These are phyloP conservation scores for Alternaria tenuissima DNA, from an alignment of 2,329 filamentous ascomycete genomes.

Conservation along the genomic window DNA sequence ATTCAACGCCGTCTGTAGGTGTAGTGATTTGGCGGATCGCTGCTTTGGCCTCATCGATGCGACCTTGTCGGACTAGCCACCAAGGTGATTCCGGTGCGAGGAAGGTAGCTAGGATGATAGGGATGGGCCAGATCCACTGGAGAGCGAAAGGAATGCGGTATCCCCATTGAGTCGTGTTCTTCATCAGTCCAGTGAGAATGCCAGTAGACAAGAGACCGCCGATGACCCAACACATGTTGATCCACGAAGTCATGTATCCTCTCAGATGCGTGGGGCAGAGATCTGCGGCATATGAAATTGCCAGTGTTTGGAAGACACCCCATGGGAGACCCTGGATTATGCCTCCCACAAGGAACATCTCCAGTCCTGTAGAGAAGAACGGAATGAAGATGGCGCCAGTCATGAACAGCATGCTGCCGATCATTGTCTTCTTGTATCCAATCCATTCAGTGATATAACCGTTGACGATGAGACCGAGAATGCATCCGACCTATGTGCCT, in stretches of 20 bases:
- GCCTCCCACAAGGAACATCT: conserved; percentile 67
- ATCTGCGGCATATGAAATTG: conserved; percentile 47
- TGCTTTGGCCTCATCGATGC: conserved; percentile 69
- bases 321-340: conserved; percentile 57
- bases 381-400: conserved; percentile 36
- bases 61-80: conserved; percentile 60
- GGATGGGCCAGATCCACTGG: conserved; percentile 78
- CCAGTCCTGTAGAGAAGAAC: conserved; percentile 48
- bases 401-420: conserved; percentile 35
- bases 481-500: conserved; percentile 47
- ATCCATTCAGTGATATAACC: conserved; percentile 54
- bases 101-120: conserved; percentile 69
- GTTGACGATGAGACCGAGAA: conserved; percentile 54
- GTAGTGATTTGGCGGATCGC: conserved; percentile 71
- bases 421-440: conserved; percentile 46
- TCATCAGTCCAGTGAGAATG: conserved; percentile 71
- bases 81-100: conserved; percentile 69
- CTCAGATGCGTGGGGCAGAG: conserved; percentile 74
- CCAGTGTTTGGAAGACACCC: conserved; percentile 52
- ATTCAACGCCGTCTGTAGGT: conserved; percentile 50
- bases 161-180: conserved; percentile 69
- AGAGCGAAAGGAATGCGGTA: conserved; percentile 71
- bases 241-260: conserved; percentile 62
- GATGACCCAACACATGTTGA: conserved; percentile 76
- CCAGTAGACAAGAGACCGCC: conserved; percentile 73